Conservation (phyloP, 129 eudicot species). For the Lonicera japonica region DNA sequence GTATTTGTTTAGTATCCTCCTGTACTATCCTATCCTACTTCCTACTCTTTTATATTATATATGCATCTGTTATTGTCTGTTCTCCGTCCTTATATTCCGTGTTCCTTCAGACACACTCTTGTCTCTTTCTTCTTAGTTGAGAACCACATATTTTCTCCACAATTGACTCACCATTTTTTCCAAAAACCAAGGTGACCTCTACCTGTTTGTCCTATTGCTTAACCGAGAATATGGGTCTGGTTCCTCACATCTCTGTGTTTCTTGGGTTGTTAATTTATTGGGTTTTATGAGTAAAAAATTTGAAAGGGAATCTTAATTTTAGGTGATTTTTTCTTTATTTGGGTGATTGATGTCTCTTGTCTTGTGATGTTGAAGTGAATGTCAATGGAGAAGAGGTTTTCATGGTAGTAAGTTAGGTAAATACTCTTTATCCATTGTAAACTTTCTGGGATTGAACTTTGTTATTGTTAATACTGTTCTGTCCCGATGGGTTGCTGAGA, state of each 20-base stretch:
- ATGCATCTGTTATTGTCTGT: conserved; percentile 10
- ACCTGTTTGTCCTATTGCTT: conserved; percentile 31
- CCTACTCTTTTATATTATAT: not conserved
- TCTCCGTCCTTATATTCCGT: conserved; percentile 10
- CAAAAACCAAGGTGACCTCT: conserved; percentile 27
- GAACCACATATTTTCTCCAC: conserved; percentile 3
- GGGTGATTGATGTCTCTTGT: too few species aligned
- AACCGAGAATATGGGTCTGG: conserved; percentile 16
- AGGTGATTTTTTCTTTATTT: conserved; percentile 29
- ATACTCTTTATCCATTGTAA: too few species aligned
- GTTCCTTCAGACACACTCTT: conserved; percentile 31
- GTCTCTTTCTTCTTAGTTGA: conserved; percentile 17
- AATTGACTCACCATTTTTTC: conserved; percentile 20
- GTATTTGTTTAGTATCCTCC: too few species aligned
- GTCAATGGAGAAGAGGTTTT: conserved; percentile 84
- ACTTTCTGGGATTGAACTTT: not conserved
- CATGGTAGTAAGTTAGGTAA: conserved; percentile 65
- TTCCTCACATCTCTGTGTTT: conserved; percentile 4
- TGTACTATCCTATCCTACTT: not conserved
- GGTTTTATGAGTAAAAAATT: conserved; percentile 1
- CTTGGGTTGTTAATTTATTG: not conserved
- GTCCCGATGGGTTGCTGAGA: conserved; percentile 3
- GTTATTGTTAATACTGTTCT: not conserved
- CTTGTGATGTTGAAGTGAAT: conserved; percentile 69
- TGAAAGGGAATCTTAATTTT: conserved; percentile 14